Conservation (phyloP, 2,329 filamentous ascomycete species). For the Albifimbria verrucaria region DNA sequence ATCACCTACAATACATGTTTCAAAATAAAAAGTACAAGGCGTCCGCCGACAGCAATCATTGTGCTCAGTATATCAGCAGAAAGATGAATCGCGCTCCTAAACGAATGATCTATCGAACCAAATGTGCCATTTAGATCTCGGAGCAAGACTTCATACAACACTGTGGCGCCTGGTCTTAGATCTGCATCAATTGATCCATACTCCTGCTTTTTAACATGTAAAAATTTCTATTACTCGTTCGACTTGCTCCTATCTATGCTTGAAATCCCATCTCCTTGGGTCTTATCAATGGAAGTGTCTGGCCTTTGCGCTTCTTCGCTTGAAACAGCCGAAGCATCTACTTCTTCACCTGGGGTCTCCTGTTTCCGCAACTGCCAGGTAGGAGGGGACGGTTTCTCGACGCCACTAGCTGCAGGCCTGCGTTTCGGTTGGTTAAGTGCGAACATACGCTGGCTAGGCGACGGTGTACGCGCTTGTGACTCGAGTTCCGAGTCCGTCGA, state of each 20-base stretch:
- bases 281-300: background rate
- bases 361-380: background rate
- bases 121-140: too few species aligned
- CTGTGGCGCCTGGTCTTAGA: too few species aligned
- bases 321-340: background rate
- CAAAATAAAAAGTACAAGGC: too few species aligned
- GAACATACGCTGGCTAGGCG: slow-evolving; percentile 6
- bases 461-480: background rate
- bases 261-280: background rate
- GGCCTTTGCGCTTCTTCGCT: background rate
- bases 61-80: too few species aligned
- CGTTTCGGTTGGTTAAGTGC: slow-evolving; percentile 3
- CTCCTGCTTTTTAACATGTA: too few species aligned
- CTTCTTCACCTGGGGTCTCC: background rate
- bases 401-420: background rate
- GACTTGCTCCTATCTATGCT: background rate
- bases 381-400: background rate
- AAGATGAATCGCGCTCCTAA: too few species aligned
- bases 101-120: too few species aligned
- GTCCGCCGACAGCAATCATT: too few species aligned
- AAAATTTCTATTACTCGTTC: background rate
- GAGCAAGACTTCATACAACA: too few species aligned
- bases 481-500: slow-evolving; percentile 7
- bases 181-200: too few species aligned
- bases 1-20: too few species aligned